Conservation (phyloP, 1,284 basidiomycete genomes). For the Apiotrichum veenhuisii region DNA sequence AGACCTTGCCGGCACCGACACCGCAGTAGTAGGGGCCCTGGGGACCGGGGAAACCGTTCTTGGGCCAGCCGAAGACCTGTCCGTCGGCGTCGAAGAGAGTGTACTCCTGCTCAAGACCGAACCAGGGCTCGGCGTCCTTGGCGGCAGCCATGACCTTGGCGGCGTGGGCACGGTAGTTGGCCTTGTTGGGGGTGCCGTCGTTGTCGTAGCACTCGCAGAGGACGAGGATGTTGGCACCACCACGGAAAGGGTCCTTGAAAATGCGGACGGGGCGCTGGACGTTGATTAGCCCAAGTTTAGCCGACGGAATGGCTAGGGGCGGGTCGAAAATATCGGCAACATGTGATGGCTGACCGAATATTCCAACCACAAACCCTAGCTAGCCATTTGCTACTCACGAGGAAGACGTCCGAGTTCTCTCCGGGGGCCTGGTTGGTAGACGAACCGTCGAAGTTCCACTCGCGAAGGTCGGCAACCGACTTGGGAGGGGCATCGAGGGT, state of each 20-base stretch:
- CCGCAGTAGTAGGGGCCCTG: slow-evolving; percentile 99
- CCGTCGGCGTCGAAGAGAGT: slow-evolving; percentile 94
- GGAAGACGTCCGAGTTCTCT: slow-evolving; percentile 93
- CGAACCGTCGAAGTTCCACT: slow-evolving; percentile 99
- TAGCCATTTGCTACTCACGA: slow-evolving; percentile 50
- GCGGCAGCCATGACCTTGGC: slow-evolving; percentile 91
- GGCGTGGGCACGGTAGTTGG: slow-evolving; percentile 88
- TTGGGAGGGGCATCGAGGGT: slow-evolving; percentile 44
- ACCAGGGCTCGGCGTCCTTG: slow-evolving; percentile 81
- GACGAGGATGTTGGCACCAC: slow-evolving; percentile 95
- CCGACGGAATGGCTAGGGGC: not conserved
- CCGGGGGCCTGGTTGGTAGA: slow-evolving; percentile 96
- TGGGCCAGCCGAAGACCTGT: slow-evolving; percentile 92
- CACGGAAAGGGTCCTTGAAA: slow-evolving; percentile 99
- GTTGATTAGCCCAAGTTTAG: not conserved
- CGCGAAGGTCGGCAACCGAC: slow-evolving; percentile 56
- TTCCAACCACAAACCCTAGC: not conserved
- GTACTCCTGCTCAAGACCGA: slow-evolving; percentile 99
- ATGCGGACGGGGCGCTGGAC: slow-evolving; percentile 78
- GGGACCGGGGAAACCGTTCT: slow-evolving; percentile 98
- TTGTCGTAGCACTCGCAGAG: slow-evolving; percentile 98
- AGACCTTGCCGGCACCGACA: slow-evolving; percentile 94
- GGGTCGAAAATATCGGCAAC: not conserved
- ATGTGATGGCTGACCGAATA: not conserved
- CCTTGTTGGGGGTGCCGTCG: slow-evolving; percentile 96